Conservation (phyloP, 495 filamentous ascomycete genomes). For the Penicillium soppii region DNA sequence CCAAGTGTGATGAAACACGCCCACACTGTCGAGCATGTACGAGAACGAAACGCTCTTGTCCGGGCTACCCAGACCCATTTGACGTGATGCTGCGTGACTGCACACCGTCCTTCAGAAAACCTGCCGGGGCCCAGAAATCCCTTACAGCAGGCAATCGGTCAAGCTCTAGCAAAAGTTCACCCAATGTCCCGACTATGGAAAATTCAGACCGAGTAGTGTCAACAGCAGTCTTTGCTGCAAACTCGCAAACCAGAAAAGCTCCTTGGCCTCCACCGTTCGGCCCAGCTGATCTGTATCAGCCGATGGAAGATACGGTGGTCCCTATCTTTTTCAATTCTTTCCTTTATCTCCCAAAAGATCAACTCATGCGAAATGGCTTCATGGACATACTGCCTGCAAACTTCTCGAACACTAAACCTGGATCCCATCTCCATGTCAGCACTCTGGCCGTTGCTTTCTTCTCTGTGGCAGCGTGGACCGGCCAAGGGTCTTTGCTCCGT, state of each 20-base stretch:
- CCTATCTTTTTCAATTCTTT: slow-evolving; percentile 39
- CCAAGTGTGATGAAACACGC: slow-evolving; percentile 50
- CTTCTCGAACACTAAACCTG: slow-evolving; percentile 44
- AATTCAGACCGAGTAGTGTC: not conserved
- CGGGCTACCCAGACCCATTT: slow-evolving; percentile 67
- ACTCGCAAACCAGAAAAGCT: not conserved
- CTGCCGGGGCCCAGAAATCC: not conserved
- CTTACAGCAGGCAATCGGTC: not conserved
- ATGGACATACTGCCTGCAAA: slow-evolving; percentile 57
- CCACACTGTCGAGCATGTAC: slow-evolving; percentile 50
- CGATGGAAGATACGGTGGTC: slow-evolving; percentile 33
- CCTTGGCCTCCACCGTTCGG: slow-evolving; percentile 2
- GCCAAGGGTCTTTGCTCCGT: slow-evolving; percentile 40
- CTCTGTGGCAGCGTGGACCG: slow-evolving; percentile 40
- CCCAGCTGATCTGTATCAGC: slow-evolving; percentile 18
- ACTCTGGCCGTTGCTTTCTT: slow-evolving; percentile 63
- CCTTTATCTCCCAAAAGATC: slow-evolving; percentile 30
- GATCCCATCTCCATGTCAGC: slow-evolving; percentile 52
- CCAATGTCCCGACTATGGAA: not conserved
- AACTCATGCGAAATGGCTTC: slow-evolving; percentile 28
- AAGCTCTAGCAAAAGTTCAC: not conserved
- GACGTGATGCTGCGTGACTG: slow-evolving; percentile 68
- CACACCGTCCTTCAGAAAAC: slow-evolving; percentile 49
- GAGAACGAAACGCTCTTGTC: slow-evolving; percentile 48
- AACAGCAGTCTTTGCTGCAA: not conserved